Conservation (phyloP, 148 eudicot species). For the Chenopodium suecicum region DNA sequence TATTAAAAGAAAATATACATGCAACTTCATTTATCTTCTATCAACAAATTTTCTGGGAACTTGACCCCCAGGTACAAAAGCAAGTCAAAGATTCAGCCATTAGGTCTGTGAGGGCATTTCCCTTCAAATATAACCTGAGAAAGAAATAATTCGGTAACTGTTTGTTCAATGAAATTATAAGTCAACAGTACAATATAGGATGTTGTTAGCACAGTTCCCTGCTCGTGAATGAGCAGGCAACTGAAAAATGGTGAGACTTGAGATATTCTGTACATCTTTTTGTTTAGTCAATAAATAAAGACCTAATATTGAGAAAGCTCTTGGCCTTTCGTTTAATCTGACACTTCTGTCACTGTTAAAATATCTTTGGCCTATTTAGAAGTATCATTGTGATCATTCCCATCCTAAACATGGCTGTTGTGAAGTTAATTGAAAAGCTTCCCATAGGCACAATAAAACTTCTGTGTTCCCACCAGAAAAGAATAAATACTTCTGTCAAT, state of each 20-base stretch:
- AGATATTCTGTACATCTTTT: background rate
- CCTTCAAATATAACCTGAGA: background rate
- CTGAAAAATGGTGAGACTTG: background rate
- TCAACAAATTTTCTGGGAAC: too few species aligned
- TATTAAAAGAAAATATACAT: too few species aligned
- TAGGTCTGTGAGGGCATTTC: background rate
- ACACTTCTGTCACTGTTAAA: too few species aligned
- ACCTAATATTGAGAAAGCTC: too few species aligned
- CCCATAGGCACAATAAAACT: background rate
- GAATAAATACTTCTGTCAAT: too few species aligned
- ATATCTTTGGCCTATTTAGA: too few species aligned
- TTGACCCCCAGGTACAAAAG: background rate
- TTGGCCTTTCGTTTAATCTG: too few species aligned
- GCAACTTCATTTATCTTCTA: background rate
- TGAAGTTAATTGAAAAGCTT: background rate
- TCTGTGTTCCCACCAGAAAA: background rate
- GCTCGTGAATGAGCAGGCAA: background rate
- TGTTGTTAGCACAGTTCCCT: background rate
- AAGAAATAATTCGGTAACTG: background rate
- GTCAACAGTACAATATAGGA: background rate
- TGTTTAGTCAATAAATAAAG: too few species aligned
- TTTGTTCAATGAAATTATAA: background rate
- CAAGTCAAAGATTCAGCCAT: background rate
- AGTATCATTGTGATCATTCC: too few species aligned
- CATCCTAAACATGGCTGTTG: background rate